phyloP scores from a whole-genome alignment of 2,329 filamentous ascomycete genomes.

The Trichoderma oligosporum region DNA sequence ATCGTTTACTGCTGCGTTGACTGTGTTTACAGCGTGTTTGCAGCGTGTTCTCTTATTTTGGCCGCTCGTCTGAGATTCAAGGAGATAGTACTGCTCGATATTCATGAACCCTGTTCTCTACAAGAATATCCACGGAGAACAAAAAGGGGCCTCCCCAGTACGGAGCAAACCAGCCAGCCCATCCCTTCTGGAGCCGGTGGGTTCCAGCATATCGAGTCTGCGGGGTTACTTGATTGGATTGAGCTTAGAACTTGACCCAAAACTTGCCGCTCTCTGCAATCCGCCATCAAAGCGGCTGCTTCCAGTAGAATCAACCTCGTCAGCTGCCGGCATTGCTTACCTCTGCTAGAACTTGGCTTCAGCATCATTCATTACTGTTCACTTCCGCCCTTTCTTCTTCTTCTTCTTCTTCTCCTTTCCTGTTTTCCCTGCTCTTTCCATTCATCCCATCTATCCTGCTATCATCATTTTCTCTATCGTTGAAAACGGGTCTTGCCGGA shows the following conservation, averaged over 20 bases:
- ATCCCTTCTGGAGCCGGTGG: slow-evolving; percentile 1
- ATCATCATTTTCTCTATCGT: neutral
- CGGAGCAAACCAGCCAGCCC: too few relatives aligned
- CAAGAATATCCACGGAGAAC: neutral
- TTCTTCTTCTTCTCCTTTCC: slow-evolving; percentile 7
- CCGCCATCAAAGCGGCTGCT: slow-evolving; percentile 16
- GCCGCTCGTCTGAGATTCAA: neutral
- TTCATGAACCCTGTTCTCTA: too few relatives aligned
- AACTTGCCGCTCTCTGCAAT: slow-evolving; percentile 13
- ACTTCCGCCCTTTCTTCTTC: neutral
- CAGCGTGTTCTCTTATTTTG: neutral
- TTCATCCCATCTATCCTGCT: slow-evolving; percentile 7
- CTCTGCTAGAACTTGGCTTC: slow-evolving; percentile 10
- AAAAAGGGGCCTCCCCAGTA: slow-evolving; percentile 10
- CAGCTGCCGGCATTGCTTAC: slow-evolving; percentile 1
- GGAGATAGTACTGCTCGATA: neutral
- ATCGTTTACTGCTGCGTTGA: neutral
- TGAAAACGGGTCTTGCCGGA: slow-evolving; percentile 13
- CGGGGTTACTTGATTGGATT: slow-evolving; percentile 18
- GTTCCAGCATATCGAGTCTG: slow-evolving; percentile 9
- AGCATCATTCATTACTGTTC: slow-evolving; percentile 1
- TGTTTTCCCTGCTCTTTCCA: slow-evolving; percentile 16
- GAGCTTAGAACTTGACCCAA: neutral
- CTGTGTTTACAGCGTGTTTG: neutral
- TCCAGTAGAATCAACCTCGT: slow-evolving; percentile 10